A percentile compares a stretch with the other conserved stretches of the same genome.
Evolutionary conservation across 768 basidiomycete species (phyloP).

Genomic region (Fomitopsis pulvina): DNA sequence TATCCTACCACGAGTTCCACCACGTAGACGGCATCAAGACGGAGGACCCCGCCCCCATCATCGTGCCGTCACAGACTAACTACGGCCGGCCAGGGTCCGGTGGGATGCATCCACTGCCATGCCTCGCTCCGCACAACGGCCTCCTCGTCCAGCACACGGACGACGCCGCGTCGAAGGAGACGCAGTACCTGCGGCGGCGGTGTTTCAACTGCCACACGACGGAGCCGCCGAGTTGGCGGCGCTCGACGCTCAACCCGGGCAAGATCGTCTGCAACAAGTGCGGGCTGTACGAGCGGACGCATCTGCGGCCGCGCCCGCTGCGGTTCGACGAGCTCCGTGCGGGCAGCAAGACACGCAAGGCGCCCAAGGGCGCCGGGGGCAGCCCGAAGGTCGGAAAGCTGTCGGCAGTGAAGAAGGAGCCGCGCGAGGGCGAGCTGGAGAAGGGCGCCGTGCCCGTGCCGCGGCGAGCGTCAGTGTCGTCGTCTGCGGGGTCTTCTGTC

Average conservation of each 20-base stretch:
- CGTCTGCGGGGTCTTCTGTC: constrained; percentile 46
- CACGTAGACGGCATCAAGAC: constrained; percentile 51
- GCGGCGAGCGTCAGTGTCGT: constrained; percentile 60
- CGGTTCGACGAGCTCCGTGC: constrained; percentile 85
- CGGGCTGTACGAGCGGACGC: constrained; percentile 86
- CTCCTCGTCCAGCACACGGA: constrained; percentile 83
- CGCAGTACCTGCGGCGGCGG: constrained; percentile 80
- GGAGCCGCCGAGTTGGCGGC: constrained; percentile 84
- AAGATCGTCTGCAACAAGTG: constrained; percentile 96
- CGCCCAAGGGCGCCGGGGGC: constrained; percentile 24
- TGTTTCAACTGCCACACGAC: constrained; percentile 93
- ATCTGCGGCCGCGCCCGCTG: constrained; percentile 73
- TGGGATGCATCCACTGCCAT: constrained; percentile 29
- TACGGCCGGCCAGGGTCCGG: constrained; percentile 35
- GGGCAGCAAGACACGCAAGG: constrained; percentile 77
- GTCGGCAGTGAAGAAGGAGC: constrained; percentile 58
- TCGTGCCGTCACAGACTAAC: constrained; percentile 58
- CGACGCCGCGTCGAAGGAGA: constrained; percentile 86
- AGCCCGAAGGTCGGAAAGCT: constrained; percentile 27
- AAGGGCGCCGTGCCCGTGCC: constrained; percentile 31
- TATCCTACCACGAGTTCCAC: constrained; percentile 42
- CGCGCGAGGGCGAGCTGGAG: constrained; percentile 34
- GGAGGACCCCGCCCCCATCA: constrained; percentile 52
- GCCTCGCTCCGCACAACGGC: constrained; percentile 36
- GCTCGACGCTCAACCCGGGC: constrained; percentile 82